Evolutionary conservation across 2,329 filamentous ascomycete genomes (phyloP).

Genomic region (Pseudocercospora cruenta): DNA sequence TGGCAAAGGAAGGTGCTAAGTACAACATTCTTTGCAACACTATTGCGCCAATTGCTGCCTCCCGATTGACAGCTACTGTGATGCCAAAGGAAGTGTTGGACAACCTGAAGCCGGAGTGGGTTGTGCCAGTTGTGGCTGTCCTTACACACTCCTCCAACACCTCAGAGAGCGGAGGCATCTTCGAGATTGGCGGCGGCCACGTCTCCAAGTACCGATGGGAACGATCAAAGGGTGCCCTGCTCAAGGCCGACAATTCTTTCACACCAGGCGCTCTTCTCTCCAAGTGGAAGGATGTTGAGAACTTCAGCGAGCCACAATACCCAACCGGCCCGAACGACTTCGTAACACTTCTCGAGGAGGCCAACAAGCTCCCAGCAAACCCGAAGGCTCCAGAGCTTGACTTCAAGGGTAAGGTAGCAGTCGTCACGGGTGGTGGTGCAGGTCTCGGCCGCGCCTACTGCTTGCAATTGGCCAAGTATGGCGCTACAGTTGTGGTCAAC

Average conservation of each 20-base stretch:
- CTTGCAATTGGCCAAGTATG: conserved; percentile 81
- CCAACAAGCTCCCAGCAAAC: conserved; percentile 74
- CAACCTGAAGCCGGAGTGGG: conserved; percentile 87
- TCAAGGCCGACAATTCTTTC: conserved; percentile 85
- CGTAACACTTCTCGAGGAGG: conserved; percentile 80
- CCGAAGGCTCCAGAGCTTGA: conserved; percentile 73
- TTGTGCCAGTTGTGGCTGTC: conserved; percentile 88
- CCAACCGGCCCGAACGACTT: conserved; percentile 87
- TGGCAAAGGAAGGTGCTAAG: conserved; percentile 95
- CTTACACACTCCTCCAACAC: conserved; percentile 85
- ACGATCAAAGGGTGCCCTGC: conserved; percentile 81
- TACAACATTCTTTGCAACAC: conserved; percentile 97
- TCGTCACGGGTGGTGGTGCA: conserved; percentile 85
- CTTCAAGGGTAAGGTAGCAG: conserved; percentile 81
- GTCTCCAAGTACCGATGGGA: conserved; percentile 95
- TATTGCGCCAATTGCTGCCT: conserved; percentile 92
- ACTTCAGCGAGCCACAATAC: conserved; percentile 84
- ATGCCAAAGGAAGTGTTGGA: conserved; percentile 93
- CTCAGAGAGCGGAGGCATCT: conserved; percentile 82
- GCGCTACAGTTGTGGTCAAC: conserved; percentile 88
- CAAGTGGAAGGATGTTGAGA: conserved; percentile 84
- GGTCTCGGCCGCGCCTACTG: conserved; percentile 91
- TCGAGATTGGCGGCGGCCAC: conserved; percentile 91
- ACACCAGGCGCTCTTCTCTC: conserved; percentile 85
- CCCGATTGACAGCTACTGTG: conserved; percentile 91